These are phyloP conservation scores for Fonsecaea erecta DNA, from an alignment of 2,329 filamentous ascomycete species.

Conservation along the genomic window DNA sequence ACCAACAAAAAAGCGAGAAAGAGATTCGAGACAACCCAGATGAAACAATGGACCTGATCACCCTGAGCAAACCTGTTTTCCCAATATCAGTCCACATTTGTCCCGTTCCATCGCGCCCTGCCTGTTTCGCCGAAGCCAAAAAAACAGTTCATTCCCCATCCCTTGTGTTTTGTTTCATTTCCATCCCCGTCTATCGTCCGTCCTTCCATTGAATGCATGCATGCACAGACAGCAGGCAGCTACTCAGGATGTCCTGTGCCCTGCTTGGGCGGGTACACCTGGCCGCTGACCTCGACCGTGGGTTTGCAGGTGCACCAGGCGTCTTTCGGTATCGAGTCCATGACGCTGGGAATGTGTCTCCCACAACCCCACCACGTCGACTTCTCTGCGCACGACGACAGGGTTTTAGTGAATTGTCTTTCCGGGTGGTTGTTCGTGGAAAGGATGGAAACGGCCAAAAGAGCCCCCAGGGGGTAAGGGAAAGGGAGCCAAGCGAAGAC, in stretches of 20 bases:
- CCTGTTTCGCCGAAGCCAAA: not conserved
- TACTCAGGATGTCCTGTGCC: conserved; percentile 37
- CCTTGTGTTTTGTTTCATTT: conserved; percentile 43
- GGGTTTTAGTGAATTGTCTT: not conserved
- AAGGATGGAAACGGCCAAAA: not conserved
- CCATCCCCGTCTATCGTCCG: not conserved
- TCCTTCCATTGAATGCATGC: not conserved
- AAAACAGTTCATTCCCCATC: conserved; percentile 26
- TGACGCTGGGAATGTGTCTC: conserved; percentile 56
- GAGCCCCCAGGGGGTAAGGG: not conserved
- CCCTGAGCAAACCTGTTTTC: not conserved
- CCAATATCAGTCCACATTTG: not conserved
- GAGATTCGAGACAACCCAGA: not conserved
- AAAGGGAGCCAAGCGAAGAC: too few relatives aligned
- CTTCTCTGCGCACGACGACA: conserved; percentile 48
- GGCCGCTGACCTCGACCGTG: conserved; percentile 57
- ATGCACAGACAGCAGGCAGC: not conserved
- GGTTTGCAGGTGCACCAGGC: conserved; percentile 62
- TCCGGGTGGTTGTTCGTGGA: not conserved
- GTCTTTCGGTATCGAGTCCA: conserved; percentile 56
- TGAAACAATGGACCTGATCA: not conserved
- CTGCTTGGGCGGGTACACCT: conserved; percentile 60
- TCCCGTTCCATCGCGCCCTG: not conserved
- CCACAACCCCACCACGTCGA: conserved; percentile 61
- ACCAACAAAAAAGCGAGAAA: not conserved